Conservation (phyloP, 2,329 filamentous ascomycete genomes). For the Lachnellula willkommii region DNA sequence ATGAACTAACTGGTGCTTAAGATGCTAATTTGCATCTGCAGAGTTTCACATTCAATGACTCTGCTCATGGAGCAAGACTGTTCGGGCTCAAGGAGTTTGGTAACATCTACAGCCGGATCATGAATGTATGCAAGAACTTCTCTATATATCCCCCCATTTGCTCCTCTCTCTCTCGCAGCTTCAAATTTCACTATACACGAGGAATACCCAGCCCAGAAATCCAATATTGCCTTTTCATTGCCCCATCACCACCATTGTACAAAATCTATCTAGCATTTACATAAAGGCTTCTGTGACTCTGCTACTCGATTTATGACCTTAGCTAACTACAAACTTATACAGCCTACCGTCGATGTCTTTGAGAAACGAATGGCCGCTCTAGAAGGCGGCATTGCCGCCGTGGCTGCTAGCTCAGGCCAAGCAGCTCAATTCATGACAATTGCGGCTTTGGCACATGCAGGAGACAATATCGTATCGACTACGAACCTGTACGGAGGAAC, state of each 20-base stretch:
- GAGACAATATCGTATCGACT: constrained; percentile 91
- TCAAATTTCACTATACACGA: background rate
- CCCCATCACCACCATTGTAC: too few relatives aligned
- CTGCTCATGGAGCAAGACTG: constrained; percentile 86
- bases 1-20: background rate
- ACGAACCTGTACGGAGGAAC: constrained; percentile 91
- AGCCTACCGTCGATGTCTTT: constrained; percentile 92
- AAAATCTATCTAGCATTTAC: too few relatives aligned
- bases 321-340: constrained; percentile 7
- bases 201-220: too few relatives aligned
- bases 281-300: background rate
- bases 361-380: constrained; percentile 95
- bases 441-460: constrained; percentile 73
- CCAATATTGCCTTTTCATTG: too few relatives aligned
- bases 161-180: background rate
- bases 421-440: constrained; percentile 90
- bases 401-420: constrained; percentile 82
- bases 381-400: constrained; percentile 82
- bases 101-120: constrained; percentile 96
- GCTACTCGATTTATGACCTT: background rate
- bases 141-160: background rate
- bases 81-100: constrained; percentile 93
- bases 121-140: constrained; percentile 57
- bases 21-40: constrained; percentile 33
- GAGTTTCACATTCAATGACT: constrained; percentile 94